phyloP scores from a whole-genome alignment of 139 green algal genomes.

The Penium margaritaceum region DNA sequence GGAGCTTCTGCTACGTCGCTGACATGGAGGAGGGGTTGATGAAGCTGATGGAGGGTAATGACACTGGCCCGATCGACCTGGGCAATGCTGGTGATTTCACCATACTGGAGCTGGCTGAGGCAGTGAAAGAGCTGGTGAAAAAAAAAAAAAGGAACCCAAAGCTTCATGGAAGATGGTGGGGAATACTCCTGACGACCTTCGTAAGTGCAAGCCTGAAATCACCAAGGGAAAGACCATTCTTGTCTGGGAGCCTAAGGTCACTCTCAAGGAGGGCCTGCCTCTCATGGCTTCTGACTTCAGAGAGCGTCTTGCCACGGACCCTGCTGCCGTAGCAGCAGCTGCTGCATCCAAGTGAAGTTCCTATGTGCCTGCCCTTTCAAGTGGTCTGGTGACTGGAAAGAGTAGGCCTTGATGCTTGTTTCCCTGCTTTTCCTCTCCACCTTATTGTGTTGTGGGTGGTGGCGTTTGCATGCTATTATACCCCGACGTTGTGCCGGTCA shows the following conservation, averaged over 20 bases:
- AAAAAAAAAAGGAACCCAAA: too few relatives aligned
- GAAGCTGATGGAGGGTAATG: constrained; percentile 53
- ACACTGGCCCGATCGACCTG: constrained; percentile 92
- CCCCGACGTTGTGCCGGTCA: too few relatives aligned
- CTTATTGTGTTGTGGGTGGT: too few relatives aligned
- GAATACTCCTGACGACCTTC: constrained; percentile 90
- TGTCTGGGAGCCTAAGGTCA: constrained; percentile 75
- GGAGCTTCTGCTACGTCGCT: constrained; percentile 90
- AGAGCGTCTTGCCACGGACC: too few relatives aligned
- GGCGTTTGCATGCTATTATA: too few relatives aligned
- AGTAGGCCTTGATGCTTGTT: too few relatives aligned
- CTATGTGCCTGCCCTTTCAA: too few relatives aligned
- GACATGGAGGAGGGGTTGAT: constrained; percentile 64
- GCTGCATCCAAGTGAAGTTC: too few relatives aligned
- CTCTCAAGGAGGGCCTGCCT: constrained; percentile 14
- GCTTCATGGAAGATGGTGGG: too few relatives aligned
- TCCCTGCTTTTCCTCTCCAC: too few relatives aligned
- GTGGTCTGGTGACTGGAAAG: too few relatives aligned
- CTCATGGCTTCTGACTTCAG: constrained; percentile 33
- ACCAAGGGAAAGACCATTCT: constrained; percentile 60
- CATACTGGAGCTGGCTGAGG: constrained; percentile 87
- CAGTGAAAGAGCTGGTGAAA: neutral
- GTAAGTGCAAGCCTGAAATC: constrained; percentile 56
- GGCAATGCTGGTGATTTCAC: constrained; percentile 97
- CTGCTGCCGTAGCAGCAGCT: too few relatives aligned